A percentile compares a stretch with the other conserved stretches of the same genome.
These are phyloP conservation scores for Hemisphaericaspora xylanilytica DNA, from an alignment of 1,139 yeast species.

Conservation along the genomic window DNA sequence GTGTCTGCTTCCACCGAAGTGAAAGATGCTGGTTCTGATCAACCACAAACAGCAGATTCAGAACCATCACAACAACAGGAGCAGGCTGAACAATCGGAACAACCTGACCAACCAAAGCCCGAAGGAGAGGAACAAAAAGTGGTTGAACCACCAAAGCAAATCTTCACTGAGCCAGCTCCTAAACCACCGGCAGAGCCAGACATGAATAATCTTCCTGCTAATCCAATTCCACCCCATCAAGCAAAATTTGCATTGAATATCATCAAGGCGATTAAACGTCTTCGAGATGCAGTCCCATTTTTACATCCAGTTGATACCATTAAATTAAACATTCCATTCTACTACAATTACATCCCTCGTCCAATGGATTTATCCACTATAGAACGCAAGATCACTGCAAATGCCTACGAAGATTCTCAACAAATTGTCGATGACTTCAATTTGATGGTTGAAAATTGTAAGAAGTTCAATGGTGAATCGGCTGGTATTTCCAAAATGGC, in stretches of 20 bases:
- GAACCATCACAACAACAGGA: slow-evolving; percentile 1
- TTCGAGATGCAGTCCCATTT: slow-evolving; percentile 92
- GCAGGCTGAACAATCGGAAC: neutral
- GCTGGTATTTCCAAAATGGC: slow-evolving; percentile 91
- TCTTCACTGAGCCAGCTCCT: slow-evolving; percentile 59
- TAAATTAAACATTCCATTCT: slow-evolving; percentile 85
- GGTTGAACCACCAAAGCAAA: slow-evolving; percentile 6
- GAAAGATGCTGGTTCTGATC: neutral
- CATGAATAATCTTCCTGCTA: slow-evolving; percentile 59
- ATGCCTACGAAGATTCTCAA: slow-evolving; percentile 69
- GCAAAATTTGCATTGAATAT: slow-evolving; percentile 65
- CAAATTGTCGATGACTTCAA: slow-evolving; percentile 79
- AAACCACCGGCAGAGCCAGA: slow-evolving; percentile 72
- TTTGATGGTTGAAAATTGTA: slow-evolving; percentile 80
- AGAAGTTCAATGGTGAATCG: slow-evolving; percentile 78
- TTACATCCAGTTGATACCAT: slow-evolving; percentile 85
- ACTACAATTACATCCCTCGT: slow-evolving; percentile 73
- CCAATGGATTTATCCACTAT: slow-evolving; percentile 96
- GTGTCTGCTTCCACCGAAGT: too few species aligned
- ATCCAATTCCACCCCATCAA: slow-evolving; percentile 88
- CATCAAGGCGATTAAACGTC: slow-evolving; percentile 77
- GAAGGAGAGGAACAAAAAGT: neutral
- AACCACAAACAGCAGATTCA: neutral
- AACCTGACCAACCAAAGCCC: slow-evolving; percentile 6
- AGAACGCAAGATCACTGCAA: slow-evolving; percentile 68